Evolutionary conservation across 1,284 basidiomycete genomes (phyloP).

Genomic region (Anthracocystis setariae): DNA sequence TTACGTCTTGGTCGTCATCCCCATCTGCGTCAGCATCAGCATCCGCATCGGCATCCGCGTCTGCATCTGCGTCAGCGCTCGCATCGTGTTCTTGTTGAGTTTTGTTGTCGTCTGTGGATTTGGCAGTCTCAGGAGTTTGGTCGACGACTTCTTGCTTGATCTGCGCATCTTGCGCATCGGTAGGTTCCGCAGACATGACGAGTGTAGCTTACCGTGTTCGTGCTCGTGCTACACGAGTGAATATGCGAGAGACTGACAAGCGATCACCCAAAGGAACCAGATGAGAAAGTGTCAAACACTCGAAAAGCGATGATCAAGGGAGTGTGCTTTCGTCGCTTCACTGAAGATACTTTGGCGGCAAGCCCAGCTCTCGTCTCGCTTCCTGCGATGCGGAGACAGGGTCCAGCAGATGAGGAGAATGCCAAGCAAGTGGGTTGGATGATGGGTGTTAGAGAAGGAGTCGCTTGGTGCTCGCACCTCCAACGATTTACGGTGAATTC

Average conservation of each 20-base stretch:
- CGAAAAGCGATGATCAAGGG: too few relatives aligned
- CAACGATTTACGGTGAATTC: neutral
- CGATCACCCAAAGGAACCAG: too few relatives aligned
- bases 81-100: constrained; percentile 10
- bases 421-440: neutral
- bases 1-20: constrained; percentile 11
- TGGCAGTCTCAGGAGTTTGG: constrained; percentile 4
- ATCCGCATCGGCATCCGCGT: too few relatives aligned
- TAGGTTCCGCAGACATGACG: constrained; percentile 25
- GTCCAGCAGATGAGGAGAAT: neutral
- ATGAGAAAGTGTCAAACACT: too few relatives aligned
- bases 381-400: neutral
- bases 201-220: neutral
- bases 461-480: neutral
- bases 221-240: neutral
- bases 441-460: constrained; percentile 3
- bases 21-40: constrained; percentile 27
- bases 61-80: constrained; percentile 19
- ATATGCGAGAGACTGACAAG: neutral
- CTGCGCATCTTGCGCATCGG: constrained; percentile 23
- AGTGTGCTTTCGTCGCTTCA: neutral
- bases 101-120: constrained; percentile 2
- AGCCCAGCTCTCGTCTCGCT: neutral
- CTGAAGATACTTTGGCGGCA: neutral
- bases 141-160: constrained; percentile 24